Conservation (phyloP, 2,329 filamentous ascomycete genomes). For the Curvularia sp. region DNA sequence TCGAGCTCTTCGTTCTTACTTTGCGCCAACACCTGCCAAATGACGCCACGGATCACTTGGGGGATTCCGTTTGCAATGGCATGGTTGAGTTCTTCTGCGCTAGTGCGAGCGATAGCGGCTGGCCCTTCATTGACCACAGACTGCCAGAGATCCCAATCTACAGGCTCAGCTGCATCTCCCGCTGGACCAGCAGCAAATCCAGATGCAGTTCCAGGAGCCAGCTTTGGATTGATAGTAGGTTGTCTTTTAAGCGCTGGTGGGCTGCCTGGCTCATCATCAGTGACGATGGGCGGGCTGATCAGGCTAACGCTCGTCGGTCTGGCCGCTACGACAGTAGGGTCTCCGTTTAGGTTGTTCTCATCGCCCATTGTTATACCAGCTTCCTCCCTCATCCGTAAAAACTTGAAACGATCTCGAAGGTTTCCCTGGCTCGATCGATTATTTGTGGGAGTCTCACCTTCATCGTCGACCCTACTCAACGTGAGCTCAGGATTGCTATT, state of each 20-base stretch:
- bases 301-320: slow-evolving; percentile 54
- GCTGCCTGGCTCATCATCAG: slow-evolving; percentile 51
- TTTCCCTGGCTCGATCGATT: slow-evolving; percentile 51
- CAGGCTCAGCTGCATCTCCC: slow-evolving; percentile 71
- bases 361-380: slow-evolving; percentile 49
- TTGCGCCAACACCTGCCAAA: slow-evolving; percentile 96
- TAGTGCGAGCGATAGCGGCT: slow-evolving; percentile 84
- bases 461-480: slow-evolving; percentile 76
- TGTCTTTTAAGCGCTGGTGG: slow-evolving; percentile 58
- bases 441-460: slow-evolving; percentile 36
- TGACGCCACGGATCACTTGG: slow-evolving; percentile 93
- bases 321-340: slow-evolving; percentile 52
- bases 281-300: slow-evolving; percentile 58
- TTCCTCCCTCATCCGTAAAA: slow-evolving; percentile 56
- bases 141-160: slow-evolving; percentile 99
- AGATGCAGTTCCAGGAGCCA: slow-evolving; percentile 85
- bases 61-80: slow-evolving; percentile 95
- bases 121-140: slow-evolving; percentile 94
- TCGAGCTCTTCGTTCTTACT: slow-evolving; percentile 94
- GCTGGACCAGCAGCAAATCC: slow-evolving; percentile 80
- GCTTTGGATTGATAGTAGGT: slow-evolving; percentile 69
- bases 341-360: slow-evolving; percentile 57
- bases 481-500: slow-evolving; percentile 83
- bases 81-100: slow-evolving; percentile 84
- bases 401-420: slow-evolving; percentile 57